A percentile compares a stretch with the other conserved stretches of the same genome.
Conservation (phyloP, 805 yeast species). For the Kuraishia molischiana region DNA sequence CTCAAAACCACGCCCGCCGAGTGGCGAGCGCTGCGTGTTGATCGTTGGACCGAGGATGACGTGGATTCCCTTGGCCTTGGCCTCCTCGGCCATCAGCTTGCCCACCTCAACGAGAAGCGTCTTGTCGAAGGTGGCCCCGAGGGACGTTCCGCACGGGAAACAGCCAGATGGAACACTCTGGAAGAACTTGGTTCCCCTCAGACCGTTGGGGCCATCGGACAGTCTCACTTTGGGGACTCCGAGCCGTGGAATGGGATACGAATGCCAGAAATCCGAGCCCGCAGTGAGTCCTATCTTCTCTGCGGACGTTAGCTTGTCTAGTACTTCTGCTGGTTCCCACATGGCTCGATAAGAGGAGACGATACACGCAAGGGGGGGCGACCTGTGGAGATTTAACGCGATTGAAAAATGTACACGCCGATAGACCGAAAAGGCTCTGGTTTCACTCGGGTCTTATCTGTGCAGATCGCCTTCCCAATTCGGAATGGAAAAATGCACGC, state of each 20-base stretch:
- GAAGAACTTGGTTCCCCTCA: constrained; percentile 32
- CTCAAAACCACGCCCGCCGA: constrained; percentile 36
- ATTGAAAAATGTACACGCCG: no score
- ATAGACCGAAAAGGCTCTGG: no score
- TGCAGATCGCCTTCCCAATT: no score
- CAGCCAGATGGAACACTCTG: constrained; percentile 32
- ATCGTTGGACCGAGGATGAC: constrained; percentile 24
- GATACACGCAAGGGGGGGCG: no score
- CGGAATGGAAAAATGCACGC: no score
- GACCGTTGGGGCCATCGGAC: constrained; percentile 39
- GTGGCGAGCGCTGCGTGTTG: constrained; percentile 32
- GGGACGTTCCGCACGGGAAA: constrained; percentile 35
- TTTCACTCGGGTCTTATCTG: no score
- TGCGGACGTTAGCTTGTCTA: not conserved
- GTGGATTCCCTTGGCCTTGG: constrained; percentile 32
- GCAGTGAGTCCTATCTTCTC: constrained; percentile 1
- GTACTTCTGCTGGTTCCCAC: not conserved
- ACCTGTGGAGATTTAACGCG: no score
- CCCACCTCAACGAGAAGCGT: constrained; percentile 28
- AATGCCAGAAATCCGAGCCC: constrained; percentile 29
- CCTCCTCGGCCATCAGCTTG: constrained; percentile 31
- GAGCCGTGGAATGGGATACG: constrained; percentile 20
- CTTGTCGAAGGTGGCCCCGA: constrained; percentile 34
- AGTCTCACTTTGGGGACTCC: constrained; percentile 25
- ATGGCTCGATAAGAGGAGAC: no score